Evolutionary conservation across 129 eudicot species (phyloP).

Genomic region (Cynara cardunculus): DNA sequence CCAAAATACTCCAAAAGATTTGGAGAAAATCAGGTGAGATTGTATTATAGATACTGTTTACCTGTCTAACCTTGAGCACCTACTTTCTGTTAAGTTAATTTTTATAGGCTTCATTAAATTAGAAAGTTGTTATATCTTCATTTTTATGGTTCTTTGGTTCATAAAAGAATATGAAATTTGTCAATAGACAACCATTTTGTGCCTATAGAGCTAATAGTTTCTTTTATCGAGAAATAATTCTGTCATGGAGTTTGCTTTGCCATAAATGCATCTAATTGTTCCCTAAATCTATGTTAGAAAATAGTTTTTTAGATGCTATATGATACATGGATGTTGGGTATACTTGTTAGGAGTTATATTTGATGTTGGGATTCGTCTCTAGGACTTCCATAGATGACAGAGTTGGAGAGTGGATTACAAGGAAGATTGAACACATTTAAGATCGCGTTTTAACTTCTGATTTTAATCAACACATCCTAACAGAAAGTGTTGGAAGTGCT

Average conservation of each 20-base stretch:
- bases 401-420: not conserved
- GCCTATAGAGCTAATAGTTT: not conserved
- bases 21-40: conserved; percentile 74
- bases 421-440: not conserved
- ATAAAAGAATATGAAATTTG: not conserved
- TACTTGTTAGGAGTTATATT: not conserved
- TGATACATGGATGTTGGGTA: not conserved
- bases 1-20: conserved; percentile 62
- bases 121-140: not conserved
- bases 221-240: not conserved
- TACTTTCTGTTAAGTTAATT: not conserved
- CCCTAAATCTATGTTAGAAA: not conserved
- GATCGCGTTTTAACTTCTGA: not conserved
- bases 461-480: not conserved
- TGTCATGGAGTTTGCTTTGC: not conserved
- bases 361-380: not conserved
- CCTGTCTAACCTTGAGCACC: not conserved
- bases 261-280: not conserved
- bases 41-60: not conserved
- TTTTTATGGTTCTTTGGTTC: not conserved
- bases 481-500: conserved; percentile 11
- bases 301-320: not conserved
- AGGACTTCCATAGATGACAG: not conserved
- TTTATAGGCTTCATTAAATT: not conserved
- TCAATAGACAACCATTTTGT: not conserved